A percentile compares a stretch with the other conserved stretches of the same genome.
phyloP scores from a whole-genome alignment of 2,329 filamentous ascomycete species.

The Alternaria triticina region DNA sequence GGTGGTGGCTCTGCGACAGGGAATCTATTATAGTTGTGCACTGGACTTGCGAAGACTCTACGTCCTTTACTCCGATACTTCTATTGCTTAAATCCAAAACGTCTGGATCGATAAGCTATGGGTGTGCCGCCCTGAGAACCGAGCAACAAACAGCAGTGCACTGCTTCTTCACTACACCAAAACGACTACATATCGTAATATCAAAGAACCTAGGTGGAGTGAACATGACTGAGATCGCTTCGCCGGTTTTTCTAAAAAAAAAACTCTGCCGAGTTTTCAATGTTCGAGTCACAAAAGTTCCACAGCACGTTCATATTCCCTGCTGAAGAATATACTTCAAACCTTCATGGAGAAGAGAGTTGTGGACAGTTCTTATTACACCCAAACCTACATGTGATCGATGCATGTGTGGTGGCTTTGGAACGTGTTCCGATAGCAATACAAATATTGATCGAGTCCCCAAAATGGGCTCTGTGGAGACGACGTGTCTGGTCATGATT shows the following conservation, averaged over 20 bases:
- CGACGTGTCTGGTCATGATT: neutral
- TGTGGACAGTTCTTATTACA: neutral
- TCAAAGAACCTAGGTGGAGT: too few relatives aligned
- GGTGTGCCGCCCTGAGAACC: neutral
- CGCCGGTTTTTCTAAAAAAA: neutral
- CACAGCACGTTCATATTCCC: accelerated
- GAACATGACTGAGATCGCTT: too few relatives aligned
- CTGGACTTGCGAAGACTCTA: accelerated
- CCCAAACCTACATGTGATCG: neutral
- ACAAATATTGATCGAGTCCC: neutral
- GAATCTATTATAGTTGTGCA: neutral
- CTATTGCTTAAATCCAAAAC: neutral
- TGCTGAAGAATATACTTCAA: neutral
- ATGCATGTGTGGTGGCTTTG: neutral
- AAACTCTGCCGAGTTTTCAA: accelerated
- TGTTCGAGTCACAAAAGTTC: neutral
- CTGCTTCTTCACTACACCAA: too few relatives aligned
- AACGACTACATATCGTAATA: too few relatives aligned
- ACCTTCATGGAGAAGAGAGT: too few relatives aligned
- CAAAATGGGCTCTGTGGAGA: neutral
- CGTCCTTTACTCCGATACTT: accelerated
- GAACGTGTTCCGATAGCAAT: neutral
- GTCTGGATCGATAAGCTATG: too few relatives aligned
- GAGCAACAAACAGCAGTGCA: neutral
- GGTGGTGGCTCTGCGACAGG: neutral